phyloP scores from a whole-genome alignment of 148 eudicot species.

The Persicaria maculosa region DNA sequence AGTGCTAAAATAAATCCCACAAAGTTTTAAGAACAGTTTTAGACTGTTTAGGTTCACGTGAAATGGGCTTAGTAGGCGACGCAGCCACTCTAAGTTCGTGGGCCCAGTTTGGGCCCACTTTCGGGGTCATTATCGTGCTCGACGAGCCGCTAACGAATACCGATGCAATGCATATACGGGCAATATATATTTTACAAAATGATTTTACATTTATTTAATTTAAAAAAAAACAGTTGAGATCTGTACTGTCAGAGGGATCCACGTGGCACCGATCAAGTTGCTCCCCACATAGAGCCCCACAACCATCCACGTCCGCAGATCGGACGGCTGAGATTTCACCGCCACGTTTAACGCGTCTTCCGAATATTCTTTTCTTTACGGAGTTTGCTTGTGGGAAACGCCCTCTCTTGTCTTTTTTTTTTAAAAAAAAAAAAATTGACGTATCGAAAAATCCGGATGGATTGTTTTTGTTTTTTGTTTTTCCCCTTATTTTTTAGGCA shows the following conservation, averaged over 20 bases:
- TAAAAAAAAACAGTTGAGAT: conserved; percentile 3
- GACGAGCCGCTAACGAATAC: not conserved
- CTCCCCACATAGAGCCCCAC: conserved; percentile 8
- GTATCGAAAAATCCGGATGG: too few relatives aligned
- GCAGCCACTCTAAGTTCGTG: not conserved
- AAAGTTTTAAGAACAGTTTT: not conserved
- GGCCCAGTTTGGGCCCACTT: not conserved
- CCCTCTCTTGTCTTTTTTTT: not conserved
- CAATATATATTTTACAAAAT: not conserved
- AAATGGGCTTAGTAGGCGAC: not conserved
- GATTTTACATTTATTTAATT: not conserved
- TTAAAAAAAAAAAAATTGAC: too few relatives aligned
- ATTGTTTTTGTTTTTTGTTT: too few relatives aligned
- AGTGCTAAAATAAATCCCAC: not conserved
- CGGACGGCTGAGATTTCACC: conserved; percentile 4
- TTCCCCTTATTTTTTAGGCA: too few relatives aligned
- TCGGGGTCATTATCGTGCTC: not conserved
- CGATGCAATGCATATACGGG: not conserved
- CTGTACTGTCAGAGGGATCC: not conserved
- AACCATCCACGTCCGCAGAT: not conserved
- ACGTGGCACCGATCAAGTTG: not conserved
- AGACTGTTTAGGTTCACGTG: not conserved
- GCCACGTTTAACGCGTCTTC: conserved; percentile 6
- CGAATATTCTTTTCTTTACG: not conserved
- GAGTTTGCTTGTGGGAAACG: conserved; percentile 9